Evolutionary conservation across 1,139 yeast species (phyloP), one percentile per base, ranked within the genome.

Genomic region (Zygosaccharomyces sapae): DNA sequence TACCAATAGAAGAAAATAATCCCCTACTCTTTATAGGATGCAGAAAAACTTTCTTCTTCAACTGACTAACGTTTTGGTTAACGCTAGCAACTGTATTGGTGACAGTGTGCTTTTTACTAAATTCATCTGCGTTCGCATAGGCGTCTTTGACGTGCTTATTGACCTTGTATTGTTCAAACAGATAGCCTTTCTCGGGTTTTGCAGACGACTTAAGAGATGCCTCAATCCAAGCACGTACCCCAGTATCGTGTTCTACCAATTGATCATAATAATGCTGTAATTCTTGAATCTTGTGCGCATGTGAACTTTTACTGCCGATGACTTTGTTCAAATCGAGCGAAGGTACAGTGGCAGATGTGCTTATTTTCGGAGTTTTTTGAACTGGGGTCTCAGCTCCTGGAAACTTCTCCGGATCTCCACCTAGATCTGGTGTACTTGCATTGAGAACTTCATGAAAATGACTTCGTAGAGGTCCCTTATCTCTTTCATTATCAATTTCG

Each of bases 21-120:
- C 63, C 63, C 45, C 63, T 66, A 10, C 68, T 62, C 41, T 63
- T 64, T 55, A 64, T 60, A 7, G 67, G 60, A 45, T 63, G 65
- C 5, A 61, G 56, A 38, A 66, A 60, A 2, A 64, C 68, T 38
- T 63, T 66, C 44, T 63, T 63, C 33, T 59, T 63, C 39, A 65
- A 46, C 41, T 65, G 69, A 27, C 56, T 63, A 24, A 65, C 67
- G 41, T 65, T 65, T 44, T 65, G 68, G 27, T 65, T 65, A 3
- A 66, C 67, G 30, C 58, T 62, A 12, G 64, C 62, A 5, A 64
- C 66, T 1, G 66, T 63, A 45, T 62, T 63, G 33, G 57, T 62
- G n/a, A 64, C 64, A 3, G 63, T 58, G 41, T 62, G 55, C 50
- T 56, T 64, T 48, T 55, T 62, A 36, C 64, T 62, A 41, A 65